phyloP scores from a whole-genome alignment of 176 grass and related monocot species.

The Chrysopogon serrulatus region DNA sequence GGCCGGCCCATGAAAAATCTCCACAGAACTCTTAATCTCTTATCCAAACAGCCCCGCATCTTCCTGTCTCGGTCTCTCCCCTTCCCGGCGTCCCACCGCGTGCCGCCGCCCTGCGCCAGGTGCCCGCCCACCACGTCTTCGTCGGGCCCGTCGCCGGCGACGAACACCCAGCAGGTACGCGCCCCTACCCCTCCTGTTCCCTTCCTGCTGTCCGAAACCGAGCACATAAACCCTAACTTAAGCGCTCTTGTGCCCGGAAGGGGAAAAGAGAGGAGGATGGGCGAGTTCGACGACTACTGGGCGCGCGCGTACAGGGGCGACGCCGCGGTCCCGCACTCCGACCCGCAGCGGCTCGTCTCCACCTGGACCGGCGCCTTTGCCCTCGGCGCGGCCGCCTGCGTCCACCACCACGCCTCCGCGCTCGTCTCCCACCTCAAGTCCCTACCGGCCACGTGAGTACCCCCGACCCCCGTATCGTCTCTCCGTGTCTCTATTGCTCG shows the following conservation, averaged over 20 bases:
- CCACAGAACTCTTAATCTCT: neutral
- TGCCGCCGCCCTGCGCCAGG: neutral
- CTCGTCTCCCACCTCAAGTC: slow-evolving; percentile 38
- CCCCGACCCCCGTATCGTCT: neutral
- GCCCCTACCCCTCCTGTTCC: neutral
- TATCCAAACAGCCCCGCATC: neutral
- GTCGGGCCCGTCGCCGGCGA: neutral
- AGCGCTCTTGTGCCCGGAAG: neutral
- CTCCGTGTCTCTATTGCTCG: neutral
- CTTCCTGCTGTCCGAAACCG: neutral
- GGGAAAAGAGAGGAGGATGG: neutral
- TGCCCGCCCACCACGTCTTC: too few species aligned
- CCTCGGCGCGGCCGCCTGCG: slow-evolving; percentile 70
- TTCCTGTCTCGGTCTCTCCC: too few species aligned
- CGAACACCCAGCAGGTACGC: neutral
- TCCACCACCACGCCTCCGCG: slow-evolving; percentile 57
- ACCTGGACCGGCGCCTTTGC: slow-evolving; percentile 64
- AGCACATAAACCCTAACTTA: neutral
- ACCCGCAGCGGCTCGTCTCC: slow-evolving; percentile 52
- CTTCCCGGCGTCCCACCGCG: neutral
- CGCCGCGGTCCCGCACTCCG: slow-evolving; percentile 69
- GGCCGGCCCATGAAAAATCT: neutral
- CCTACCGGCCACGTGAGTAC: slow-evolving; percentile 22
- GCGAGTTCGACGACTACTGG: slow-evolving; percentile 76
- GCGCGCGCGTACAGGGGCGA: slow-evolving; percentile 76